phyloP scores from a whole-genome alignment of 345 rosid species.

The Dimocarpus longan region DNA sequence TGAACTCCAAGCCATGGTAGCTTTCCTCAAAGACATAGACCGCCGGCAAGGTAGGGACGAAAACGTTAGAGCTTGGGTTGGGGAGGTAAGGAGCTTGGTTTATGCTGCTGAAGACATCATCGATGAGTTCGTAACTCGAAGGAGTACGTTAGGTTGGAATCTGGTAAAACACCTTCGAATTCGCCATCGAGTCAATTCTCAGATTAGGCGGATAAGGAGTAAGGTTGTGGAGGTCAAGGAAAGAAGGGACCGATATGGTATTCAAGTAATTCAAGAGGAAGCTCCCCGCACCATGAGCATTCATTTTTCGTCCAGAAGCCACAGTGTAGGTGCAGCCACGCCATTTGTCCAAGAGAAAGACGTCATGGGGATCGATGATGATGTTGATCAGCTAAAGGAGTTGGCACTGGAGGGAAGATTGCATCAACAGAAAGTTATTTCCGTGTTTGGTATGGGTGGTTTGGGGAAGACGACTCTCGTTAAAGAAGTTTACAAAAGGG shows the following conservation, averaged over 20 bases:
- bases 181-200: background rate
- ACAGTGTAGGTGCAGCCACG: background rate
- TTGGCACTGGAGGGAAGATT: background rate
- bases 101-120: background rate
- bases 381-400: background rate
- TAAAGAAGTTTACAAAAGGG: background rate
- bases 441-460: background rate
- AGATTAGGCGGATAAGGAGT: background rate
- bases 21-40: background rate
- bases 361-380: background rate
- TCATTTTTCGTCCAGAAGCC: background rate
- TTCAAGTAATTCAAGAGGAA: background rate
- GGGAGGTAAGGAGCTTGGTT: background rate
- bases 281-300: background rate
- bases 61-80: background rate
- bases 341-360: background rate
- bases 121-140: background rate
- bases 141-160: background rate
- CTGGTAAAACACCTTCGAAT: background rate
- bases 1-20: constrained; percentile 9
- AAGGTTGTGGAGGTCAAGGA: background rate
- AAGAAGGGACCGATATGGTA: background rate
- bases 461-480: background rate
- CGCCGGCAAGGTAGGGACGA: background rate
- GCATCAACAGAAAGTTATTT: background rate